phyloP scores from a whole-genome alignment of 768 basidiomycete genomes.

The Sistotremastrum suecicum region DNA sequence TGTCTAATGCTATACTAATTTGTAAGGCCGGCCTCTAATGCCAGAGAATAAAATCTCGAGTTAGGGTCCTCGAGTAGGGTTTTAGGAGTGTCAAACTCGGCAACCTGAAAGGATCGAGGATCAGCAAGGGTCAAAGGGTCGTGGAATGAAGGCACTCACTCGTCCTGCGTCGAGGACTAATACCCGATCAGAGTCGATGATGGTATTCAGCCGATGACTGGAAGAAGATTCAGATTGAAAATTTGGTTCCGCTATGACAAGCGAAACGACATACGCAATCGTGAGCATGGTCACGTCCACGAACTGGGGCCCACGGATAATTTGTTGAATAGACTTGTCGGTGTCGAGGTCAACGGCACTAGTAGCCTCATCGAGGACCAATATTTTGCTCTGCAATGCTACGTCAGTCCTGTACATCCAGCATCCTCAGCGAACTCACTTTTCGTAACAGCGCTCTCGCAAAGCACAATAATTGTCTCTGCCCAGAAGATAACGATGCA shows the following conservation, averaged over 20 bases:
- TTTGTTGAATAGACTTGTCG: conserved; percentile 77
- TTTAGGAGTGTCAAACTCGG: conserved; percentile 69
- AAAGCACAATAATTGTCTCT: conserved; percentile 81
- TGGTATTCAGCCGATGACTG: conserved; percentile 73
- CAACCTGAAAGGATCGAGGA: conserved; percentile 25
- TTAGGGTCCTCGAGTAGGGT: conserved; percentile 42
- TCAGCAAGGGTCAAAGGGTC: background rate
- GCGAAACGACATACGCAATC: conserved; percentile 49
- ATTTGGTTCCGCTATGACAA: no score
- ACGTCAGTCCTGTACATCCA: conserved; percentile 1
- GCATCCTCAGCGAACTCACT: conserved; percentile 19
- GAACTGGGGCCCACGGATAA: conserved; percentile 71
- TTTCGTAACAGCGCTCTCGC: conserved; percentile 72
- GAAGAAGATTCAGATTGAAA: background rate
- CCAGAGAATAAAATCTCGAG: conserved; percentile 49
- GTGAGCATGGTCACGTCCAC: conserved; percentile 70
- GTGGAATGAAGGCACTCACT: conserved; percentile 20
- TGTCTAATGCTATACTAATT: no score
- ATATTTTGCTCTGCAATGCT: conserved; percentile 50
- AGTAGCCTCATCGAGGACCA: conserved; percentile 92
- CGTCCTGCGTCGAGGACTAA: conserved; percentile 72
- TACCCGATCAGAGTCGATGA: conserved; percentile 67
- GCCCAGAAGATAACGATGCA: conserved; percentile 70
- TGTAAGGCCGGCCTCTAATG: conserved; percentile 45
- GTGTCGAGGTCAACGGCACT: conserved; percentile 87